These are phyloP conservation scores for Myriosclerotinia duriaeana DNA, from an alignment of 2,329 filamentous ascomycete species.

Conservation along the genomic window DNA sequence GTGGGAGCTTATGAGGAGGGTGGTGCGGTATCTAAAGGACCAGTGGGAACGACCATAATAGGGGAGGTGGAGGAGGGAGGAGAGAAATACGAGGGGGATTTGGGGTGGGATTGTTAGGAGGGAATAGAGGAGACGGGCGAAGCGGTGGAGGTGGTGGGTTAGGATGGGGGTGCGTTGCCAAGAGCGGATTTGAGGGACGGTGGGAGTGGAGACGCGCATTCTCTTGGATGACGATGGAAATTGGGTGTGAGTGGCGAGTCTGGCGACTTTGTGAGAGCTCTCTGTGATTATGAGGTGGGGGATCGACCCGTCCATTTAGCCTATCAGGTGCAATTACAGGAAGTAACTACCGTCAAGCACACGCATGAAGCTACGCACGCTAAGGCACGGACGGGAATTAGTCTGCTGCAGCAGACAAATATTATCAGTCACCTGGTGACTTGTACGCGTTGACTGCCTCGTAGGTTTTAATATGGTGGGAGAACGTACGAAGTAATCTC, in stretches of 20 bases:
- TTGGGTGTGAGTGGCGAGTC: background rate
- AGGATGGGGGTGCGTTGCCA: slow-evolving; percentile 4
- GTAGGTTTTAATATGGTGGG: background rate
- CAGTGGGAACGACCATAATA: background rate
- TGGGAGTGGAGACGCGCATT: slow-evolving; percentile 1
- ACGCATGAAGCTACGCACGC: slow-evolving; percentile 3
- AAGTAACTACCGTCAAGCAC: slow-evolving; percentile 8
- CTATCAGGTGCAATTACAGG: background rate
- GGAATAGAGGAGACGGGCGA: background rate
- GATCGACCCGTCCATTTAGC: background rate
- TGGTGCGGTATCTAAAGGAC: background rate
- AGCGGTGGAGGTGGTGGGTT: slow-evolving; percentile 1
- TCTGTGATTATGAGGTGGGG: background rate
- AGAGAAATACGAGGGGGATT: background rate
- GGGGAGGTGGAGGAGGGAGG: background rate
- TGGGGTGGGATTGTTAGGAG: background rate
- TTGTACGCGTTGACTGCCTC: background rate
- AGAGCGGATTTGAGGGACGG: background rate
- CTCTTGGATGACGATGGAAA: background rate
- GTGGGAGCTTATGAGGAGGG: background rate
- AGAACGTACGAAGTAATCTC: no score
- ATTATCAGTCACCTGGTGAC: slow-evolving; percentile 4
- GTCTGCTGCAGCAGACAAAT: slow-evolving; percentile 10
- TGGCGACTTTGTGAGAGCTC: no score
- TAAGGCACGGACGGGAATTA: background rate